These are phyloP conservation scores for Heterobasidion parviporum DNA, from an alignment of 1,284 basidiomycete genomes.

Conservation along the genomic window DNA sequence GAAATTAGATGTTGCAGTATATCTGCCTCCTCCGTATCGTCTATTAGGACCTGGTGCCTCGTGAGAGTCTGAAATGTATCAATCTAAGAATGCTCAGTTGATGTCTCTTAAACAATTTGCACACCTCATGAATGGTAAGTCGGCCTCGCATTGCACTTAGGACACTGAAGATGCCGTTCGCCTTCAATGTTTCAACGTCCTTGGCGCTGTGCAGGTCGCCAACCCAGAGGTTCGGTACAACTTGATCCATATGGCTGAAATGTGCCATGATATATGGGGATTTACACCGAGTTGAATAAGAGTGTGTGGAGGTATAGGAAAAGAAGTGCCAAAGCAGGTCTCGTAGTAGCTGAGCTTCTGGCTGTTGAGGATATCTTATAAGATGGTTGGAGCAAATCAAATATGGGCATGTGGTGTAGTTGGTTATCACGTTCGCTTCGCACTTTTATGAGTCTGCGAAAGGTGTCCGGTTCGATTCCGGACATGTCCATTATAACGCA, in stretches of 20 bases:
- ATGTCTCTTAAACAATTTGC: conserved; percentile 7
- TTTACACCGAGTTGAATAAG: too few relatives aligned
- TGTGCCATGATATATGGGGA: background rate
- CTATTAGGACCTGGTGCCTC: conserved; percentile 61
- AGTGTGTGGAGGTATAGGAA: background rate
- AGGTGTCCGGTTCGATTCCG: background rate
- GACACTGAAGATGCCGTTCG: conserved; percentile 61
- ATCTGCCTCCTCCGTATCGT: conserved; percentile 66
- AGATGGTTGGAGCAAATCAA: too few relatives aligned
- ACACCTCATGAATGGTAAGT: conserved; percentile 56
- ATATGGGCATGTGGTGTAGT: conserved; percentile 1
- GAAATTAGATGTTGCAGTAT: conserved; percentile 70
- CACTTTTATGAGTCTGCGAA: background rate
- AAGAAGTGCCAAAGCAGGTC: background rate
- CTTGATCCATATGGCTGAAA: conserved; percentile 41
- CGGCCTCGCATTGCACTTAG: conserved; percentile 66
- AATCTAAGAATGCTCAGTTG: background rate
- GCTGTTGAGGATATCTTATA: too few relatives aligned
- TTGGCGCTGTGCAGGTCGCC: conserved; percentile 51
- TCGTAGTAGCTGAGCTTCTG: too few relatives aligned
- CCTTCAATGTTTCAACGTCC: conserved; percentile 44
- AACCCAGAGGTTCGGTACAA: conserved; percentile 59
- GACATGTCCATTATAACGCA: background rate
- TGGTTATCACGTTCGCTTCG: conserved; percentile 2
- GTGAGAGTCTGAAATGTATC: conserved; percentile 48